phyloP scores from a whole-genome alignment of 352 stramenopile genomes.

The Phytophthora sp. region DNA sequence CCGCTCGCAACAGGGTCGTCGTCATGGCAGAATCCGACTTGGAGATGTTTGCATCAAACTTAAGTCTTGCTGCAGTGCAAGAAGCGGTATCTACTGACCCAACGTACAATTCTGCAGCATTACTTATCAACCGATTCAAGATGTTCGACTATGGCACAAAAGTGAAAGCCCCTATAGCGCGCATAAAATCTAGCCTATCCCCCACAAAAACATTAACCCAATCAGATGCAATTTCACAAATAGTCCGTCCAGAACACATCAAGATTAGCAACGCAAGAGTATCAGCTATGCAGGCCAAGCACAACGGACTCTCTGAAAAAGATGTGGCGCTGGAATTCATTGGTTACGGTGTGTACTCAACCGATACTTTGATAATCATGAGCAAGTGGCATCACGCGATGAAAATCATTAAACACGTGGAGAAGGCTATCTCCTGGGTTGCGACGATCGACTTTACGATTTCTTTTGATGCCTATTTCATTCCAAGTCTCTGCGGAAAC shows the following conservation, averaged over 20 bases:
- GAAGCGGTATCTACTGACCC: too few species aligned
- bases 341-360: slow-evolving; percentile 5
- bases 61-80: too few species aligned
- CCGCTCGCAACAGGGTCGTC: too few species aligned
- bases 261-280: slow-evolving; percentile 4
- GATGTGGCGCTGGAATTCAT: slow-evolving; percentile 5
- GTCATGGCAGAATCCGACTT: too few species aligned
- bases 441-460: neutral
- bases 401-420: neutral
- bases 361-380: neutral
- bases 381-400: slow-evolving; percentile 2
- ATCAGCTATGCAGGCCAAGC: slow-evolving; percentile 1
- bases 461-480: neutral
- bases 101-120: too few species aligned
- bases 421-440: neutral
- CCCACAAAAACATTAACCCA: too few species aligned
- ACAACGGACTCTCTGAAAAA: neutral
- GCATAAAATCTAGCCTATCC: too few species aligned
- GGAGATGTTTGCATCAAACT: too few species aligned
- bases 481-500: neutral
- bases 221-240: neutral
- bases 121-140: too few species aligned
- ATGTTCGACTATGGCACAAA: too few species aligned
- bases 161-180: too few species aligned
- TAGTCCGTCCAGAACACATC: neutral